Evolutionary conservation across 371 early-diverging fungal species (phyloP).

Genomic region (Mortierella sp.): DNA sequence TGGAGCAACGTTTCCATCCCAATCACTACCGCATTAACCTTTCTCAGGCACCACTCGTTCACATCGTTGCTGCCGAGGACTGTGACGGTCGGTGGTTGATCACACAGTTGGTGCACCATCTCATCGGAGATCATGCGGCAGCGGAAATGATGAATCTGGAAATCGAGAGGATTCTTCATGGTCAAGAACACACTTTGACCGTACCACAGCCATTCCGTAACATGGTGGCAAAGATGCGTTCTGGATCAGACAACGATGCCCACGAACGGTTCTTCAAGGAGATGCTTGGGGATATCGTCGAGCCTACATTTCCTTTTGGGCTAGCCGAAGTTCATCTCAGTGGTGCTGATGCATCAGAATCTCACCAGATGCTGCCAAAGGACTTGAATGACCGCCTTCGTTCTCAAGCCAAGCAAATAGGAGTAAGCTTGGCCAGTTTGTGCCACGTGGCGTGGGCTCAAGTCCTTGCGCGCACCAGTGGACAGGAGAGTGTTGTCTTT

Average conservation of each 20-base stretch:
- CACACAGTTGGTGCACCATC: conserved; percentile 13
- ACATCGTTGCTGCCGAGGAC: background rate
- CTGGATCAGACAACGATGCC: conserved; percentile 4
- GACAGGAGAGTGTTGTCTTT: conserved; percentile 21
- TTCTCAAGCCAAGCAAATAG: conserved; percentile 8
- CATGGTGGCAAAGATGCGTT: background rate
- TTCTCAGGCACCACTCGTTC: background rate
- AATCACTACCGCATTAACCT: conserved; percentile 5
- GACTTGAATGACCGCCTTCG: conserved; percentile 17
- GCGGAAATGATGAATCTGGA: conserved; percentile 10
- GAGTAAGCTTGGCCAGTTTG: conserved; percentile 18
- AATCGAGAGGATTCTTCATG: conserved; percentile 13
- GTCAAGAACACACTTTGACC: conserved; percentile 4
- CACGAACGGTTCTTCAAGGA: conserved; percentile 15
- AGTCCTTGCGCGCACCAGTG: conserved; percentile 16
- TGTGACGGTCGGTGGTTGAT: conserved; percentile 13
- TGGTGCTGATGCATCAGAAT: background rate
- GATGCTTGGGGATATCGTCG: conserved; percentile 20
- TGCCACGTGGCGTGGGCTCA: conserved; percentile 18
- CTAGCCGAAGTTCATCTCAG: background rate
- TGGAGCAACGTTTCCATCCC: conserved; percentile 5
- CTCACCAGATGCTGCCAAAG: conserved; percentile 13
- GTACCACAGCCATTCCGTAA: conserved; percentile 7
- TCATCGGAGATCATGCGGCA: conserved; percentile 23
- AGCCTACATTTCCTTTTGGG: conserved; percentile 19